phyloP scores from a whole-genome alignment of 495 filamentous ascomycete genomes.

The Aspergillus diversus region DNA sequence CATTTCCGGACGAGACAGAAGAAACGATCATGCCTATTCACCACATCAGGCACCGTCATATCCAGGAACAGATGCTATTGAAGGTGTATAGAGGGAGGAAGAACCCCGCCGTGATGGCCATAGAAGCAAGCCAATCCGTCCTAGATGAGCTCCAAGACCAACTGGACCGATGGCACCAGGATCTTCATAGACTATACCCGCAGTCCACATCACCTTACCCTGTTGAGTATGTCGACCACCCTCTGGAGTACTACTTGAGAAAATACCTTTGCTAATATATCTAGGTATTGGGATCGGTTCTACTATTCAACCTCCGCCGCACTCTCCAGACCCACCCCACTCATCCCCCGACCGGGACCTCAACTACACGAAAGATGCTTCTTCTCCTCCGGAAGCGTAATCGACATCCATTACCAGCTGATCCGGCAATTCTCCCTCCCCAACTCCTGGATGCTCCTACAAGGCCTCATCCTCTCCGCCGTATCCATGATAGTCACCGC shows the following conservation, averaged over 20 bases:
- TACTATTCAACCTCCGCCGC: slow-evolving; percentile 10
- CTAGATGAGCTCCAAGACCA: background rate
- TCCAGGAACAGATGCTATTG: slow-evolving; percentile 4
- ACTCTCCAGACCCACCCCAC: background rate
- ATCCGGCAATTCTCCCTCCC: slow-evolving; percentile 7
- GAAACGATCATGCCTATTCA: slow-evolving; percentile 5
- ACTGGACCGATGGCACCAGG: slow-evolving; percentile 8
- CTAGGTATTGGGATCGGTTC: slow-evolving; percentile 9
- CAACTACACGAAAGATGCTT: slow-evolving; percentile 8
- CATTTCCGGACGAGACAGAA: background rate
- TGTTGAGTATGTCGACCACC: background rate
- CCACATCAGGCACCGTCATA: slow-evolving; percentile 8
- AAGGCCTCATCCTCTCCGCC: slow-evolving; percentile 6
- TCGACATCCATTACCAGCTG: slow-evolving; percentile 6
- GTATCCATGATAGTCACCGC: slow-evolving; percentile 7
- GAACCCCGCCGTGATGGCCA: background rate
- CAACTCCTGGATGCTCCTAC: slow-evolving; percentile 7
- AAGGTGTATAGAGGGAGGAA: slow-evolving; percentile 8
- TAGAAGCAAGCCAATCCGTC: background rate
- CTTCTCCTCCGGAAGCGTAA: slow-evolving; percentile 4
- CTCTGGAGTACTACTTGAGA: background rate
- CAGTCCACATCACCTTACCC: slow-evolving; percentile 7
- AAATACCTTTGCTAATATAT: background rate
- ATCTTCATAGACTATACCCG: slow-evolving; percentile 4
- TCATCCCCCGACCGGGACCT: slow-evolving; percentile 1